Evolutionary conservation across 441 rosid species (phyloP).

Genomic region (Adansonia gregorii): DNA sequence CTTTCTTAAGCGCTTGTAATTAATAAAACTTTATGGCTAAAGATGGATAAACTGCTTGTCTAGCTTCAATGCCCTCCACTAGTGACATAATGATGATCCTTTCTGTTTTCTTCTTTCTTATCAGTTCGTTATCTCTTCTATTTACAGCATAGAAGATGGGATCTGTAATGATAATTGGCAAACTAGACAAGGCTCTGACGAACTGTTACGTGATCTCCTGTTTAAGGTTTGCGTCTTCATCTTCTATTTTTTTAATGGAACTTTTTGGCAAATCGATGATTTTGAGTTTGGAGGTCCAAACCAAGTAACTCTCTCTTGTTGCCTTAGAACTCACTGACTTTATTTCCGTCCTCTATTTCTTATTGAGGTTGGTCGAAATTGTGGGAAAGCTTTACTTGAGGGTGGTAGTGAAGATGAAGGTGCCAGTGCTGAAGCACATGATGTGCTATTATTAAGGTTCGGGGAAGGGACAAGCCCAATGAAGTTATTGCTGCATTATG

Average conservation of each 20-base stretch:
- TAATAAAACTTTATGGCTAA: not conserved
- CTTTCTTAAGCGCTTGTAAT: constrained; percentile 18
- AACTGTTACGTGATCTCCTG: constrained; percentile 93
- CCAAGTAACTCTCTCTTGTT: constrained; percentile 20
- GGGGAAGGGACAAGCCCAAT: constrained; percentile 95
- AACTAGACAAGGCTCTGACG: constrained; percentile 98
- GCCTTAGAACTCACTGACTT: constrained; percentile 21
- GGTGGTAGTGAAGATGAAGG: constrained; percentile 99
- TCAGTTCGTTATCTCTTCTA: constrained; percentile 94
- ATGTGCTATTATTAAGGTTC: constrained; percentile 96
- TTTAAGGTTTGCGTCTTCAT: constrained; percentile 69
- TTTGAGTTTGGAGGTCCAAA: constrained; percentile 16
- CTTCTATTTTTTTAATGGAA: not conserved
- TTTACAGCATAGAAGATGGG: constrained; percentile 99
- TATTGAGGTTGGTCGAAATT: constrained; percentile 96
- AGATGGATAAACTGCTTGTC: not conserved
- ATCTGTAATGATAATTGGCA: constrained; percentile 99
- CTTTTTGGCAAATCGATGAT: constrained; percentile 5
- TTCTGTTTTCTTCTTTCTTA: constrained; percentile 22
- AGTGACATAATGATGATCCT: constrained; percentile 12
- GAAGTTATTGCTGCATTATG: constrained; percentile 98
- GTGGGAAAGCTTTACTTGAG: constrained; percentile 98
- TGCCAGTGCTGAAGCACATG: constrained; percentile 99
- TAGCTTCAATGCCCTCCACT: constrained; percentile 15
- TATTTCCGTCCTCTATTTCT: constrained; percentile 5